phyloP scores from a whole-genome alignment of 139 green algal species.

The Chlamydomonas incerta region DNA sequence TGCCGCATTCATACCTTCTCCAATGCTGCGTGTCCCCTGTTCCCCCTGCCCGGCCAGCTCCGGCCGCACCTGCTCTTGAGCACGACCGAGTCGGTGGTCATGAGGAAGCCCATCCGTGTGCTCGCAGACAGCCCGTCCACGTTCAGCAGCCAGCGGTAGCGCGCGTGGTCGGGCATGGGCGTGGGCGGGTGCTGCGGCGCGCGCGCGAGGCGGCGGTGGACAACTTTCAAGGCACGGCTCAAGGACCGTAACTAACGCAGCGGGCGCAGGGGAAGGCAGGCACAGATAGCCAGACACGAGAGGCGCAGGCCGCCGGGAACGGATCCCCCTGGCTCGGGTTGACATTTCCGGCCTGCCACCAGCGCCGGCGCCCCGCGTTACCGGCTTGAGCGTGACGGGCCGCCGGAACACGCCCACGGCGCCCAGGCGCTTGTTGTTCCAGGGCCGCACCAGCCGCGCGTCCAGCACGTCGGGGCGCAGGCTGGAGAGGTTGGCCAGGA shows the following conservation, averaged over 20 bases:
- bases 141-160: conserved; percentile 33
- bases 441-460: conserved; percentile 21
- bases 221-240: too few relatives aligned
- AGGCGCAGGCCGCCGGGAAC: too few relatives aligned
- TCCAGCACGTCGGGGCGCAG: background rate
- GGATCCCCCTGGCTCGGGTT: too few relatives aligned
- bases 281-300: too few relatives aligned
- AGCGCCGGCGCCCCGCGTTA: background rate
- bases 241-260: too few relatives aligned
- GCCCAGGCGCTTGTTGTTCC: background rate
- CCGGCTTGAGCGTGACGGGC: too few relatives aligned
- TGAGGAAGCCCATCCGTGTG: conserved; percentile 26
- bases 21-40: too few relatives aligned
- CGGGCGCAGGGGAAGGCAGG: too few relatives aligned
- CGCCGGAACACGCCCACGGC: background rate
- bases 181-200: background rate
- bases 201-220: too few relatives aligned
- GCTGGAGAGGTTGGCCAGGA: conserved; percentile 14
- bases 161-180: conserved; percentile 1
- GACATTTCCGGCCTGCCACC: too few relatives aligned
- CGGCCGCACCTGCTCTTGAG: conserved; percentile 5
- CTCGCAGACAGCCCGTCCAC: background rate
- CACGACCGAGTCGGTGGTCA: conserved; percentile 6
- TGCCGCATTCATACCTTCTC: too few relatives aligned
- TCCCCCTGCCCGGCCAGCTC: too few relatives aligned